A percentile compares a stretch with the other conserved stretches of the same genome.
phyloP scores from a whole-genome alignment of 2,329 filamentous ascomycete genomes.

The Fusarium floridanum region DNA sequence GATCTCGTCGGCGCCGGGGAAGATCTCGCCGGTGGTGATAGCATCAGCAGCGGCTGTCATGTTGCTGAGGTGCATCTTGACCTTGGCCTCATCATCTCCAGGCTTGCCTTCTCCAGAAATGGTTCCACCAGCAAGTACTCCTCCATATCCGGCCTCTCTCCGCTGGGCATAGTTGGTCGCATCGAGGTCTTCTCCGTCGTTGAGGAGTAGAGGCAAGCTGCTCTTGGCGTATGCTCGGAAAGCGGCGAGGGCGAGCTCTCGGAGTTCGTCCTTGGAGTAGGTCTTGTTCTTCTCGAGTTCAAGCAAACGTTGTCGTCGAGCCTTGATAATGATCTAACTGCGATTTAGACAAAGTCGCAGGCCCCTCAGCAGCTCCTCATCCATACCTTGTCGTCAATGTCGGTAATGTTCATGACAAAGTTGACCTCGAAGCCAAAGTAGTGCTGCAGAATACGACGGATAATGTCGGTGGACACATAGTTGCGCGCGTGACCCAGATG shows the following conservation, averaged over 20 bases:
- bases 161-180: constrained; percentile 63
- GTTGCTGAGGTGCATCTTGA: constrained; percentile 88
- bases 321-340: constrained; percentile 68
- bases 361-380: neutral
- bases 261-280: constrained; percentile 61
- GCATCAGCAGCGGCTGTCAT: constrained; percentile 65
- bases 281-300: constrained; percentile 81
- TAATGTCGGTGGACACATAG: constrained; percentile 91
- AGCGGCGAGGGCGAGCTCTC: constrained; percentile 63
- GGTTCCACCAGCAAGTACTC: constrained; percentile 67
- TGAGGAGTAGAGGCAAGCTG: constrained; percentile 66
- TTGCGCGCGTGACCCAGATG: constrained; percentile 89
- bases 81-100: constrained; percentile 84
- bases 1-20: constrained; percentile 72
- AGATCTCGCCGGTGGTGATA: constrained; percentile 63
- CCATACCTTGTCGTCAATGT: constrained; percentile 79
- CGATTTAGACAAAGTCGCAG: constrained; percentile 32
- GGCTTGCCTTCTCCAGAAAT: constrained; percentile 70
- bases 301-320: constrained; percentile 84
- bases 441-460: constrained; percentile 83
- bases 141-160: constrained; percentile 66
- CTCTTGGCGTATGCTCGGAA: constrained; percentile 68
- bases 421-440: constrained; percentile 87
- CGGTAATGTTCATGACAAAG: constrained; percentile 95
- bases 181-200: constrained; percentile 58